phyloP scores from a whole-genome alignment of 225 moss, liverwort and hornwort species.

The Anthoceros angustus region DNA sequence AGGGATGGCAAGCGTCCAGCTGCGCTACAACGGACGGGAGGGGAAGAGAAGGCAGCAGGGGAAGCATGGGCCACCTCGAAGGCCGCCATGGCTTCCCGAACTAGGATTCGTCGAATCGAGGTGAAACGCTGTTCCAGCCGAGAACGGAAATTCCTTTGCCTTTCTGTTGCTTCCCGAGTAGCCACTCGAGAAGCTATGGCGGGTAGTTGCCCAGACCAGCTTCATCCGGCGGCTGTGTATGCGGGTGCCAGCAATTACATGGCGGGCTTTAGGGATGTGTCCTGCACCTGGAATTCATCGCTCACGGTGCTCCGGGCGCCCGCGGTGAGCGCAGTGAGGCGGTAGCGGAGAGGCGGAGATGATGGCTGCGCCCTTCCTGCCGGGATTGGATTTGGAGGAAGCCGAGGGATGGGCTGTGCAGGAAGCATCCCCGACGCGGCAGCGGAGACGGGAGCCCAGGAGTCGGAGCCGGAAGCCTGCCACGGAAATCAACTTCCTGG shows the following conservation, averaged over 20 bases:
- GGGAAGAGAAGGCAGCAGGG: not conserved
- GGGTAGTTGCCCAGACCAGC: not conserved
- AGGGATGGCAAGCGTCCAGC: not conserved
- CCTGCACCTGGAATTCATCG: not conserved
- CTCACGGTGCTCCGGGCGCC: not conserved
- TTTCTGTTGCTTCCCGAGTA: not conserved
- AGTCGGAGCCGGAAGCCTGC: slow-evolving; percentile 3
- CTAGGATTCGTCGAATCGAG: not conserved
- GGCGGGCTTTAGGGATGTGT: not conserved
- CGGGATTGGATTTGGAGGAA: not conserved
- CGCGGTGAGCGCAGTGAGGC: not conserved
- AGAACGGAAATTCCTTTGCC: too few relatives aligned
- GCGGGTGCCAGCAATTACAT: not conserved
- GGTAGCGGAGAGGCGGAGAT: not conserved
- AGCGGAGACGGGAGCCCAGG: not conserved
- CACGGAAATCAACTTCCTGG: not conserved
- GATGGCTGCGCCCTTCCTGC: slow-evolving; percentile 1
- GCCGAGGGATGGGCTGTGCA: not conserved
- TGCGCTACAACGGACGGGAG: not conserved
- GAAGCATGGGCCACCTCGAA: not conserved
- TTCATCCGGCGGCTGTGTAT: not conserved
- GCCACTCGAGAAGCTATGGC: not conserved
- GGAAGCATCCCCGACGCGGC: not conserved
- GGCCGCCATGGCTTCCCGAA: not conserved
- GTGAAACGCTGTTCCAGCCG: not conserved